Base-by-base conservation (phyloP, 371 early-diverging fungal genomes). In the Syncephalastrum racemosum region DNA sequence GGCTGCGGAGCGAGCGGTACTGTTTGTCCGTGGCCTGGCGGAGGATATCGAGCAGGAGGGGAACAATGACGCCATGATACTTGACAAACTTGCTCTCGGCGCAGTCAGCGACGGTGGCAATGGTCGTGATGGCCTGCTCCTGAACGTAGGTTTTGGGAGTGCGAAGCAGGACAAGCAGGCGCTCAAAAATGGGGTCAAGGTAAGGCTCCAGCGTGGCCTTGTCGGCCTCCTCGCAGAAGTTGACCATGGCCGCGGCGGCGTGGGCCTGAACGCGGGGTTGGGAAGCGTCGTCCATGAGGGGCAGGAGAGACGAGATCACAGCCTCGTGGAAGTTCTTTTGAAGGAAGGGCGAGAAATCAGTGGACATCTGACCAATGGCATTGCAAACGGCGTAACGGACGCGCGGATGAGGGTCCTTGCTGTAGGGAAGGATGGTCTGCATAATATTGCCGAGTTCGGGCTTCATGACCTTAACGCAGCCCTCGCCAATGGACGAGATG, bases 361-460 rank as follows among this genome's bases (percentile, higher is more conserved):
- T 95, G 49, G 92, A 89, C 90, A 99, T 87, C 75, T 98, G 98
- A 18, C 99, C 99, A 44, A 97, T 73, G 48, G 94, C 89, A 70
- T 97, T 95, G 77, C 95, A 95, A 31, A 93, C 93, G 46, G 98
- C 97, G 74, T 95, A 92, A 45, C 96, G 90, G 39, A 99, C 98
- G 56, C 98, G 88, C 16, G 95, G 91, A 62, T 98, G 94, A n/a
- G 91, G 83, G 70, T 99, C 98, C 46, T 86, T 81, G 63, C 94
- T 77, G 67, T 82, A 87, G 43, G 94, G 93, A 7, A 88, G 64
- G 22, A 98, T 81, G 71, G 96, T 78, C 72, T 81, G 79, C 52
- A 95, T 83, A 27, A 98, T 87, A 60, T 90, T 86, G 55, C 79
- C 85, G 39, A 98, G 84, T 59, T 95, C 95, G 20, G 85, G 86